Conservation (phyloP, 2,329 filamentous ascomycete genomes). For the Xylaria sp. region DNA sequence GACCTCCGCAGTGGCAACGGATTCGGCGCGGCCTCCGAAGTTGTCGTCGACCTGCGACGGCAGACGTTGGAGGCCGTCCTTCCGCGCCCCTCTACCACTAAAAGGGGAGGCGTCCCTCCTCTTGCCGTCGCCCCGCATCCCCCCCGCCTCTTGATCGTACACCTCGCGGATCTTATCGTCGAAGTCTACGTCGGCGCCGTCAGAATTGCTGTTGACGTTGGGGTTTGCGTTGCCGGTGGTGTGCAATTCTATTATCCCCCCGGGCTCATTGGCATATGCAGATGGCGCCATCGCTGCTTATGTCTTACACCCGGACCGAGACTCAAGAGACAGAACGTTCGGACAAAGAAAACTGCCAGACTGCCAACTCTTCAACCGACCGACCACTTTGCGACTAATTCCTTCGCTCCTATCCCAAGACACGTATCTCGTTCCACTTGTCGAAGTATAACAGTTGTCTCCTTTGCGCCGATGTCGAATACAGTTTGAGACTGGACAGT, state of each 20-base stretch:
- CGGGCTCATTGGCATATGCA: background rate
- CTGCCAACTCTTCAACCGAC: no score
- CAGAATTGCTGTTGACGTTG: constrained; percentile 6
- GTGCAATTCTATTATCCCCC: constrained; percentile 14
- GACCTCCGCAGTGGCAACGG: constrained; percentile 22
- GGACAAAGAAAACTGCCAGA: background rate
- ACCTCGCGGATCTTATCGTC: constrained; percentile 39
- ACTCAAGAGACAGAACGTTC: background rate
- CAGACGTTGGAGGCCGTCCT: constrained; percentile 39
- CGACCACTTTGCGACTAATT: background rate
- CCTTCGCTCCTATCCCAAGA: background rate
- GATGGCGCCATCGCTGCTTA: constrained; percentile 10
- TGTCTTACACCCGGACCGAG: background rate
- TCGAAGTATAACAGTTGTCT: background rate
- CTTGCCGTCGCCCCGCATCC: constrained; percentile 27
- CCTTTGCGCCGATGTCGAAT: background rate
- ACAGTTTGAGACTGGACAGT: background rate
- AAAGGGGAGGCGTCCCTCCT: background rate
- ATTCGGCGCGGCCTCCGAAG: constrained; percentile 12
- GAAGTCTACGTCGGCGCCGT: constrained; percentile 27
- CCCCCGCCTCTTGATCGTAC: constrained; percentile 36
- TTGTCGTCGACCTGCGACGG: constrained; percentile 37
- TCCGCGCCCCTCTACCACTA: background rate
- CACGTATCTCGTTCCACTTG: background rate
- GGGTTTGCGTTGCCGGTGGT: constrained; percentile 6